phyloP scores from a whole-genome alignment of 2,329 filamentous ascomycete genomes.

The Ophiostoma novo-ulmi region DNA sequence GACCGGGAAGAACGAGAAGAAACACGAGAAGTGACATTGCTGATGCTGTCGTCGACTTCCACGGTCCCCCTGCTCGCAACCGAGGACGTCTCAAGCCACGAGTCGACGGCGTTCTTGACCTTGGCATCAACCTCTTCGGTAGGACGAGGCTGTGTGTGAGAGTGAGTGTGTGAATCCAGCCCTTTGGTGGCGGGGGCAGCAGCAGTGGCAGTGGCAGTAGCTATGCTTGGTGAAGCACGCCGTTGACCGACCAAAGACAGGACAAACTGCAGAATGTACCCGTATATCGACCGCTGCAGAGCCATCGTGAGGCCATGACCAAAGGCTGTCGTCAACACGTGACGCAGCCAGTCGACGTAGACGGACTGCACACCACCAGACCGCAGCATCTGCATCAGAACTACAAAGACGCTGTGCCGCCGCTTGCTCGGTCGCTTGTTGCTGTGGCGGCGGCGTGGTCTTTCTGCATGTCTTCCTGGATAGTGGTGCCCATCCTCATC shows the following conservation, averaged over 20 bases:
- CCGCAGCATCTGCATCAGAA: constrained; percentile 42
- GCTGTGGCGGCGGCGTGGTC: not conserved
- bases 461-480: not conserved
- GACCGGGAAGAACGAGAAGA: not conserved
- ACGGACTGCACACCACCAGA: constrained; percentile 63
- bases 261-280: constrained; percentile 65
- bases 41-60: not conserved
- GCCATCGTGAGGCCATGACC: constrained; percentile 83
- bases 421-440: constrained; percentile 24
- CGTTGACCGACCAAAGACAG: not conserved
- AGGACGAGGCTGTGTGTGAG: not conserved
- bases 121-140: not conserved
- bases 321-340: constrained; percentile 78
- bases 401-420: constrained; percentile 24
- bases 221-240: not conserved
- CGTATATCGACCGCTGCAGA: constrained; percentile 73
- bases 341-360: constrained; percentile 70
- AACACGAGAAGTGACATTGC: not conserved
- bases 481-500: not conserved
- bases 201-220: not conserved
- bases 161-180: not conserved
- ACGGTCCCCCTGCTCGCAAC: not conserved
- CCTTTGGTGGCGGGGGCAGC: too few relatives aligned
- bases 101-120: constrained; percentile 15
- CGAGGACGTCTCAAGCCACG: constrained; percentile 17